Base-by-base conservation (phyloP, 148 eudicot genomes). In the Polygonum aviculare region DNA sequence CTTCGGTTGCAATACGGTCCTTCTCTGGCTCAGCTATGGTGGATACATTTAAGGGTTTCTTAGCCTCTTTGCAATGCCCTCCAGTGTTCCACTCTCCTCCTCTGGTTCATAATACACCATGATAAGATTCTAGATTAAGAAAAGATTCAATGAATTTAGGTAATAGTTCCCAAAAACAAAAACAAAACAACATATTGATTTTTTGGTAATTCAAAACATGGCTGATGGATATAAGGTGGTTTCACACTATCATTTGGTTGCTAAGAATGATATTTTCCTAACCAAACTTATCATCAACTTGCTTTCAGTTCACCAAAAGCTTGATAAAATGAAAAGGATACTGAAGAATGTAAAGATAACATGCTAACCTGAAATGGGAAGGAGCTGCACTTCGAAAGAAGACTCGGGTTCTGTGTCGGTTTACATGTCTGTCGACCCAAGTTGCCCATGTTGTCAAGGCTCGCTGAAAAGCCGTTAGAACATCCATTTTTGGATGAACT, bases 1-100 rank as follows among this genome's bases (percentile, higher is more conserved):
- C 79, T 74, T 90, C 88, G 81, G 81, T 87, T 18, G 86, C 84
- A 2, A 95, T 86, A 4, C 77, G 21, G 73, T 90, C 94, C 84
- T 86, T 95, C 59, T 81, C 94, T 1, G 86, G 83, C 81, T 89
- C 78, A 33, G 73, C 78, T 48, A 72, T 60, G 72, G 74, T 74
- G 69, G 82, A 82, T 72, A 78, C 82, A 67, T 70, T 75, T 2
- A 88, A 79, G 44, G 98, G 98, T 69, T 44, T 79, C 47, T 73
- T 82, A 73, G 92, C 97, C 86, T 90, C 94, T 84, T 79, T 81
- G 78, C 98, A 95, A 69, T 92, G 98, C 45, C 98, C 98, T 16
- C 98, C 98, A 21, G 85, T 78, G 79, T 95, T 89, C 98, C 98
- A 95, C 70, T 74, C 88, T 80, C 98, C 98, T 69, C 90, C 98